phyloP scores from a whole-genome alignment of 1,284 basidiomycete genomes.

The Cryptococcus floricola region DNA sequence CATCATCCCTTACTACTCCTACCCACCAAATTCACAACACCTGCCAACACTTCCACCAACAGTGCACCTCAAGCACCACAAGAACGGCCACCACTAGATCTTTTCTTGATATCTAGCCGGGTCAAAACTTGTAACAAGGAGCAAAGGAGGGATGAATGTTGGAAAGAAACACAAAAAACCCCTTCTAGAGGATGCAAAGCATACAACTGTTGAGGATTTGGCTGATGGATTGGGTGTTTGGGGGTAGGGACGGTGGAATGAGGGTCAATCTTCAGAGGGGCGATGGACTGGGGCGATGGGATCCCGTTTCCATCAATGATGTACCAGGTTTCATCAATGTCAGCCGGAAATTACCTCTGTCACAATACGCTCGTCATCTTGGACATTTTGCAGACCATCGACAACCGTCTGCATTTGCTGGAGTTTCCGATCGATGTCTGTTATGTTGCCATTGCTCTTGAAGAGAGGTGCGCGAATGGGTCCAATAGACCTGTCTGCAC shows the following conservation, averaged over 20 bases:
- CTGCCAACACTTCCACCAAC: neutral
- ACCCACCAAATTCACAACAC: neutral
- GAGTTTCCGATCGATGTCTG: too few relatives aligned
- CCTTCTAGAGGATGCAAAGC: neutral
- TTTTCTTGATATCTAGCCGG: neutral
- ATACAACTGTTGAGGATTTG: neutral
- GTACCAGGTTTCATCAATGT: too few relatives aligned
- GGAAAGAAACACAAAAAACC: neutral
- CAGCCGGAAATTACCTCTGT: too few relatives aligned
- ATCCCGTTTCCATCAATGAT: too few relatives aligned
- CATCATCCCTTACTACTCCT: neutral
- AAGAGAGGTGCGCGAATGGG: too few relatives aligned
- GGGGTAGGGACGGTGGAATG: neutral
- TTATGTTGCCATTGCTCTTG: too few relatives aligned
- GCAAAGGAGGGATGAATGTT: neutral
- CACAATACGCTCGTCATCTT: too few relatives aligned
- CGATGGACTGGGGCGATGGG: too few relatives aligned
- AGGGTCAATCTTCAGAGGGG: too few relatives aligned
- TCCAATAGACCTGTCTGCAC: too few relatives aligned
- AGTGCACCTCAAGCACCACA: conserved; percentile 50
- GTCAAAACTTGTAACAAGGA: neutral
- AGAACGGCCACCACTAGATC: conserved; percentile 44
- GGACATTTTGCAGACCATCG: too few relatives aligned
- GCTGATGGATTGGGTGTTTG: neutral
- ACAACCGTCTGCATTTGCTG: too few relatives aligned